Percentiles rank a stretch among this genome's conserved stretches.
phyloP scores from a whole-genome alignment of 495 filamentous ascomycete genomes.

The Astrothelium macrocarpum region DNA sequence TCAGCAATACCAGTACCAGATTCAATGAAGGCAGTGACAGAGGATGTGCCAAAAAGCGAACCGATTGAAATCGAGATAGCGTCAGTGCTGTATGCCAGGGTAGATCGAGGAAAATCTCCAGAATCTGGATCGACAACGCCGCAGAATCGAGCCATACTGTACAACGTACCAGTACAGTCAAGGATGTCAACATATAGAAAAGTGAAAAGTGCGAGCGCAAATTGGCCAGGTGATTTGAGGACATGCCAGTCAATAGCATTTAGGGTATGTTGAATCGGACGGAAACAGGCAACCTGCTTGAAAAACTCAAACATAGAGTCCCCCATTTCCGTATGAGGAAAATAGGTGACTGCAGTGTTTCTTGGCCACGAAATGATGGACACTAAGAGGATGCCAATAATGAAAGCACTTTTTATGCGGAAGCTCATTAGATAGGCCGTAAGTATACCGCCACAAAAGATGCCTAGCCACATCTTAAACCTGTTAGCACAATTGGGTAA shows the following conservation, averaged over 20 bases:
- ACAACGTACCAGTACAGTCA: slow-evolving; percentile 66
- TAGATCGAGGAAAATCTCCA: slow-evolving; percentile 69
- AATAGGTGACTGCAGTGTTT: slow-evolving; percentile 61
- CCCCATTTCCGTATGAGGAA: slow-evolving; percentile 59
- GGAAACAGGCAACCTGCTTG: slow-evolving; percentile 71
- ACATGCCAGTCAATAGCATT: slow-evolving; percentile 61
- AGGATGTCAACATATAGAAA: slow-evolving; percentile 82
- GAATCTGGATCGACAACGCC: slow-evolving; percentile 63
- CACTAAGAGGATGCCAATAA: slow-evolving; percentile 68
- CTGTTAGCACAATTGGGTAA: not conserved
- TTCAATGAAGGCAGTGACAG: slow-evolving; percentile 76
- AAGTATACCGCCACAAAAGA: slow-evolving; percentile 71
- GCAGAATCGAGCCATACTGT: slow-evolving; percentile 74
- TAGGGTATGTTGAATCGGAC: slow-evolving; percentile 56
- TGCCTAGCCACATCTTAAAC: slow-evolving; percentile 60
- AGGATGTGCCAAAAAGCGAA: slow-evolving; percentile 60
- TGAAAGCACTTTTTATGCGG: slow-evolving; percentile 71
- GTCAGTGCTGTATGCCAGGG: slow-evolving; percentile 70
- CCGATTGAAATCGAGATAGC: slow-evolving; percentile 69
- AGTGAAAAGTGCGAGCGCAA: slow-evolving; percentile 68
- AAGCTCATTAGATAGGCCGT: slow-evolving; percentile 73
- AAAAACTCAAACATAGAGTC: slow-evolving; percentile 68
- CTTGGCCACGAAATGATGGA: slow-evolving; percentile 80
- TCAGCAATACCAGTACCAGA: slow-evolving; percentile 77
- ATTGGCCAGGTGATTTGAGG: slow-evolving; percentile 52